Percentiles rank a stretch among this genome's conserved stretches.
These are phyloP conservation scores for Dryadomyces sulphureus DNA, from an alignment of 2,329 filamentous ascomycete genomes.

Conservation along the genomic window DNA sequence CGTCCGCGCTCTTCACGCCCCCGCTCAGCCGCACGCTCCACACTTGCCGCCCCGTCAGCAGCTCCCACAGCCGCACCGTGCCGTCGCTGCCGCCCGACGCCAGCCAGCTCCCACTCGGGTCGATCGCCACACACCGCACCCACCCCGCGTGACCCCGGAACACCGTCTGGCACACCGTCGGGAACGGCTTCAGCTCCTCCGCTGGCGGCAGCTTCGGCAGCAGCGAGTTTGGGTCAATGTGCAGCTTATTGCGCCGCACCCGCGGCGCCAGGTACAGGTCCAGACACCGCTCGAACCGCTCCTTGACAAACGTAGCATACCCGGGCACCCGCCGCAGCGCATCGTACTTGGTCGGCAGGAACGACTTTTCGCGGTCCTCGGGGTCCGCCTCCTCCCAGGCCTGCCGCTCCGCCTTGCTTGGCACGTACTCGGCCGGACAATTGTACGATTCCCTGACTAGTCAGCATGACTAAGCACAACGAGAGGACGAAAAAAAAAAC, in stretches of 20 bases:
- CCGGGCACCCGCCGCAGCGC: slow-evolving; percentile 83
- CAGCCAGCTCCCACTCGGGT: slow-evolving; percentile 72
- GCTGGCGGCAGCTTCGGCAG: slow-evolving; percentile 87
- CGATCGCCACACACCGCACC: slow-evolving; percentile 71
- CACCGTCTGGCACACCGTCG: slow-evolving; percentile 73
- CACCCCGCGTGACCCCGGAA: slow-evolving; percentile 82
- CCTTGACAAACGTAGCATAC: slow-evolving; percentile 81
- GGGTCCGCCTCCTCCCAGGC: slow-evolving; percentile 76
- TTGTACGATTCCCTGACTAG: slow-evolving; percentile 71
- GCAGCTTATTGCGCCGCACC: slow-evolving; percentile 82
- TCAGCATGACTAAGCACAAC: background rate
- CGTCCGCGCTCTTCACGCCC: background rate
- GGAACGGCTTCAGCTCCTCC: slow-evolving; percentile 88
- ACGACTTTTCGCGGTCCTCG: slow-evolving; percentile 83
- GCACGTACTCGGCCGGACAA: slow-evolving; percentile 86
- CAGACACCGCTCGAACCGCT: slow-evolving; percentile 88
- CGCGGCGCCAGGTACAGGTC: slow-evolving; percentile 91
- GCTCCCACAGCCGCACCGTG: slow-evolving; percentile 78
- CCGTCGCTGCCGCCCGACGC: slow-evolving; percentile 93
- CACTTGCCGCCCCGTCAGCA: slow-evolving; percentile 71
- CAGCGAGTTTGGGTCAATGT: slow-evolving; percentile 88
- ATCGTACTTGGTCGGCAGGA: slow-evolving; percentile 67
- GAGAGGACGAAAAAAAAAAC: background rate
- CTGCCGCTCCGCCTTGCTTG: slow-evolving; percentile 68
- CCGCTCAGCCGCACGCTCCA: slow-evolving; percentile 70